Conservation (phyloP, 257 asterid genomes). For the Sherardia arvensis region DNA sequence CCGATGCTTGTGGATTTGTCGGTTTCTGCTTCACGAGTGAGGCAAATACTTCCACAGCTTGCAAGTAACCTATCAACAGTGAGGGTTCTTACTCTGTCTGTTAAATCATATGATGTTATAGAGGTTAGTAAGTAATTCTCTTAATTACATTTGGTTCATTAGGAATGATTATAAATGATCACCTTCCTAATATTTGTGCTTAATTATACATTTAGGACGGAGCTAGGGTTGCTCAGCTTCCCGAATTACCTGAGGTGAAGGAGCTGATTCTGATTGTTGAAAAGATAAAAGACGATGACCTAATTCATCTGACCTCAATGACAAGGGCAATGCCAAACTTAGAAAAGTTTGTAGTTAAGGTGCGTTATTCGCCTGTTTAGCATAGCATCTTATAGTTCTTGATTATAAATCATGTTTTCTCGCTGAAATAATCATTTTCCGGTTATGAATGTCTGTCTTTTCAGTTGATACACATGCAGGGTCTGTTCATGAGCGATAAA, state of each 20-base stretch:
- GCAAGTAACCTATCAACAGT: not conserved
- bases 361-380: not conserved
- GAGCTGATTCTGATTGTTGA: not conserved
- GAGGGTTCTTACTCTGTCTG: not conserved
- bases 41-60: not conserved
- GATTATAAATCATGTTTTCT: too few relatives aligned
- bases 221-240: not conserved
- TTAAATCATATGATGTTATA: not conserved
- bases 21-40: not conserved
- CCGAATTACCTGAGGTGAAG: not conserved
- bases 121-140: not conserved
- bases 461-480: not conserved
- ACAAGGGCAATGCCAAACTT: not conserved
- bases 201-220: not conserved
- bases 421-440: not conserved
- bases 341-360: not conserved
- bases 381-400: too few relatives aligned
- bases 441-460: not conserved
- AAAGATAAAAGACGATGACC: not conserved
- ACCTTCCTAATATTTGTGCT: not conserved
- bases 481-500: not conserved
- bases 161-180: not conserved
- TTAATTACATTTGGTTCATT: not conserved
- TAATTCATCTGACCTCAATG: not conserved
- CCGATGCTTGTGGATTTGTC: not conserved